Conservation (phyloP, 331 rosid species). For the Quercus tomentella region DNA sequence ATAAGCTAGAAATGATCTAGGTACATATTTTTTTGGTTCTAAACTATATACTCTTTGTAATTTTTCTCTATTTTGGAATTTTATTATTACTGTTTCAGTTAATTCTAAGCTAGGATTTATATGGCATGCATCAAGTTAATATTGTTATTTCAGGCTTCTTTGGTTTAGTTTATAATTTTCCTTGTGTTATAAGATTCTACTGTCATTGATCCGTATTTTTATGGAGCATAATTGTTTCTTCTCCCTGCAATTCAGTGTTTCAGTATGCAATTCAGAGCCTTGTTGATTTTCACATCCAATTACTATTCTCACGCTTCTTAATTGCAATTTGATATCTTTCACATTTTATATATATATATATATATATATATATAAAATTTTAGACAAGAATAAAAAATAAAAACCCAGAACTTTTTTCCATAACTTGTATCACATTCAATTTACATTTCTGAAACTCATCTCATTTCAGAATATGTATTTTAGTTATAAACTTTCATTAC, state of each 20-base stretch:
- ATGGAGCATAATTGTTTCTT: neutral
- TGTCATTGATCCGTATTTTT: neutral
- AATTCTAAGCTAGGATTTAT: neutral
- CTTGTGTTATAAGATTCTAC: neutral
- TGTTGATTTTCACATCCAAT: no score
- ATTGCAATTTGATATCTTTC: no score
- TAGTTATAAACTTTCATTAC: no score
- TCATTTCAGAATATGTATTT: no score
- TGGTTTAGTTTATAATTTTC: neutral
- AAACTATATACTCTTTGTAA: neutral
- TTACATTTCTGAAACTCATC: no score
- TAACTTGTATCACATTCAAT: no score
- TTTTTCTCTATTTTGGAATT: neutral
- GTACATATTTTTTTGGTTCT: conserved; percentile 6
- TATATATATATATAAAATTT: no score
- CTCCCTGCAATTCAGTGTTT: neutral
- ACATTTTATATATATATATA: no score
- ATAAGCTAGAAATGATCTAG: conserved; percentile 83
- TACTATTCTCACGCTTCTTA: no score
- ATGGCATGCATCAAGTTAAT: neutral
- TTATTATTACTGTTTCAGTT: neutral
- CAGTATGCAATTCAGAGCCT: no score
- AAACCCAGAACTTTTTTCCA: no score
- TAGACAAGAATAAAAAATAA: no score
- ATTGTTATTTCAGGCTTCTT: neutral